phyloP scores from a whole-genome alignment of 164 flowering plant species.

The Umbilicus rupestris region DNA sequence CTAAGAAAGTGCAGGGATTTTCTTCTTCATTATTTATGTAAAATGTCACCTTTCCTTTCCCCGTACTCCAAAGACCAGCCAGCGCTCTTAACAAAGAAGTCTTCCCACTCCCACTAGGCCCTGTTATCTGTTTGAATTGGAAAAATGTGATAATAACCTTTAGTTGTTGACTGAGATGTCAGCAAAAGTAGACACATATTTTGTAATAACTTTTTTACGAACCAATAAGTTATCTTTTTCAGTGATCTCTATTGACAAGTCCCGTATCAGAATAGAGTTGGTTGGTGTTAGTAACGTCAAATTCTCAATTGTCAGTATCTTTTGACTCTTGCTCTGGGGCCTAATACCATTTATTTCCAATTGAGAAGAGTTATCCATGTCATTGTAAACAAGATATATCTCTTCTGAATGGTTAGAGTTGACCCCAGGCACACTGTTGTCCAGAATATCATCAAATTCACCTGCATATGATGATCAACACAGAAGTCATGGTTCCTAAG shows the following conservation, averaged over 20 bases:
- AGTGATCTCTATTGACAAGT: conserved; percentile 50
- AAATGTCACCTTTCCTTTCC: conserved; percentile 66
- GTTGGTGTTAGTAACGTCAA: conserved; percentile 76
- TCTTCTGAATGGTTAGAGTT: conserved; percentile 31
- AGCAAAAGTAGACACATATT: not conserved
- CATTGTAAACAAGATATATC: conserved; percentile 33
- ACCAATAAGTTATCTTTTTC: conserved; percentile 74
- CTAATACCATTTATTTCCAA: conserved; percentile 48
- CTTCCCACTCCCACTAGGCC: conserved; percentile 97
- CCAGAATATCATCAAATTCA: conserved; percentile 91
- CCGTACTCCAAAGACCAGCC: conserved; percentile 95
- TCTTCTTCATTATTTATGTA: conserved; percentile 31
- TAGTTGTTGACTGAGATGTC: not conserved
- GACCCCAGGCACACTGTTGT: conserved; percentile 23
- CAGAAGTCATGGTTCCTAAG: conserved; percentile 3
- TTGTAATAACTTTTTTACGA: conserved; percentile 14
- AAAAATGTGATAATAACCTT: not conserved
- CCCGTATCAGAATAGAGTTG: conserved; percentile 48
- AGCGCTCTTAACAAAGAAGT: conserved; percentile 84
- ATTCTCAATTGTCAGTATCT: conserved; percentile 50
- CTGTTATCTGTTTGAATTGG: conserved; percentile 45
- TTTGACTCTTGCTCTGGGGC: conserved; percentile 17
- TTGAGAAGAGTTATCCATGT: conserved; percentile 13
- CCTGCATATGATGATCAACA: conserved; percentile 36
- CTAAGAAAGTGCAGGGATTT: conserved; percentile 17